Evolutionary conservation across 1,139 yeast species (phyloP).

Genomic region (Magnusiomyces ingens): DNA sequence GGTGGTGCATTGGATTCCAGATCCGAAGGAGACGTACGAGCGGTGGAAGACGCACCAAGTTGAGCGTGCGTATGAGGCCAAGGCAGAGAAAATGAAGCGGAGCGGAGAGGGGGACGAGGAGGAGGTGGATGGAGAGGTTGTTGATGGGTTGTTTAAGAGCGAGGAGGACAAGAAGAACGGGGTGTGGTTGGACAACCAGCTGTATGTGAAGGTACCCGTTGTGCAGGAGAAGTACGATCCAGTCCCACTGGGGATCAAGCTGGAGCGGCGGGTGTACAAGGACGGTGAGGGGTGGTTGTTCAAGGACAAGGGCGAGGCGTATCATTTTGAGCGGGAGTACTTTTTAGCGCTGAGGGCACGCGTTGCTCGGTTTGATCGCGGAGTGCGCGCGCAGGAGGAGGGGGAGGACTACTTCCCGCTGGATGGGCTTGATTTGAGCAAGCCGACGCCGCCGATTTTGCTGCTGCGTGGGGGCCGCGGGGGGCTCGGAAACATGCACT

Average conservation of each 20-base stretch:
- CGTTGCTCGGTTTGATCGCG: constrained; percentile 59
- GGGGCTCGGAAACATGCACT: constrained; percentile 95
- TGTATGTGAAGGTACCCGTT: constrained; percentile 14
- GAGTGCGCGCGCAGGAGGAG: constrained; percentile 54
- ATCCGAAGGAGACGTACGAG: constrained; percentile 40
- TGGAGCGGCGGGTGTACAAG: constrained; percentile 50
- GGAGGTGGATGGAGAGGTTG: constrained; percentile 4
- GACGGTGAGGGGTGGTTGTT: constrained; percentile 87
- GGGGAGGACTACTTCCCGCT: constrained; percentile 65
- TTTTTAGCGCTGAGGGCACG: constrained; percentile 56
- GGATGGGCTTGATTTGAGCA: constrained; percentile 65
- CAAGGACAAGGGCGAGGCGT: constrained; percentile 63
- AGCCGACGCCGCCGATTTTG: constrained; percentile 64
- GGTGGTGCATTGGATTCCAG: constrained; percentile 76
- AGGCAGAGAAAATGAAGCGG: not conserved
- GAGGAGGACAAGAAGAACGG: constrained; percentile 17
- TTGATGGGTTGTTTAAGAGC: not conserved
- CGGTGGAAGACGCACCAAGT: constrained; percentile 2
- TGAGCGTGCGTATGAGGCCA: not conserved
- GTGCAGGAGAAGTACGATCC: constrained; percentile 12
- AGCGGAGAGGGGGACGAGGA: constrained; percentile 12
- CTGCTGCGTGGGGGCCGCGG: constrained; percentile 82
- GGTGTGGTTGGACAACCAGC: constrained; percentile 15
- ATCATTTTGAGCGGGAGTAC: constrained; percentile 56
- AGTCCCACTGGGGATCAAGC: constrained; percentile 30